Percentiles rank a stretch among this genome's conserved stretches.
These are phyloP conservation scores for Leccinum subtestaceum DNA, from an alignment of 768 basidiomycete genomes.

Conservation along the genomic window DNA sequence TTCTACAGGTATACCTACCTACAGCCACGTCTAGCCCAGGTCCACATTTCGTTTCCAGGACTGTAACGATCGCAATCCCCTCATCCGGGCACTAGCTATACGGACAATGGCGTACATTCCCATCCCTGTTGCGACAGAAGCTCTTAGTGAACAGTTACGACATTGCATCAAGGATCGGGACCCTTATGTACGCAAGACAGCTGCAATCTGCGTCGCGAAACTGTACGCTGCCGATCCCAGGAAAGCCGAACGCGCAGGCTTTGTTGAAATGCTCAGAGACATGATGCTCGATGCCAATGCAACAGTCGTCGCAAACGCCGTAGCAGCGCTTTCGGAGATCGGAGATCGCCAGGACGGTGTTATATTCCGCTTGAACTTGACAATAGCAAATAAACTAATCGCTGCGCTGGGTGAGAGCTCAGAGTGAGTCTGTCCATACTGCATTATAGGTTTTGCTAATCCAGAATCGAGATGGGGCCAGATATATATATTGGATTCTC, in stretches of 20 bases:
- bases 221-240: constrained; percentile 86
- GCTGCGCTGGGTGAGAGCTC: constrained; percentile 93
- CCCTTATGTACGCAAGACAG: constrained; percentile 98
- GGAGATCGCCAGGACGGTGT: constrained; percentile 94
- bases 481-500: constrained; percentile 93
- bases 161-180: constrained; percentile 93
- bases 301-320: constrained; percentile 95
- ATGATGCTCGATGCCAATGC: constrained; percentile 92
- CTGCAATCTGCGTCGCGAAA: constrained; percentile 96
- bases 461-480: constrained; percentile 83
- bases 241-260: constrained; percentile 84
- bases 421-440: constrained; percentile 61
- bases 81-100: constrained; percentile 94
- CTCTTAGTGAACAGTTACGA: constrained; percentile 84
- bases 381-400: constrained; percentile 85
- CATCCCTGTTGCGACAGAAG: constrained; percentile 81
- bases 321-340: constrained; percentile 95
- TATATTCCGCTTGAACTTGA: constrained; percentile 83
- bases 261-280: constrained; percentile 88
- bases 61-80: constrained; percentile 92
- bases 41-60: constrained; percentile 53
- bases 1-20: constrained; percentile 65
- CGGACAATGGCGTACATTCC: constrained; percentile 99
- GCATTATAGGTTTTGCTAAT: constrained; percentile 11
- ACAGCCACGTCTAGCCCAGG: constrained; percentile 4